These are phyloP conservation scores for Fusarium temperatum DNA, from an alignment of 2,329 filamentous ascomycete genomes.

Conservation along the genomic window DNA sequence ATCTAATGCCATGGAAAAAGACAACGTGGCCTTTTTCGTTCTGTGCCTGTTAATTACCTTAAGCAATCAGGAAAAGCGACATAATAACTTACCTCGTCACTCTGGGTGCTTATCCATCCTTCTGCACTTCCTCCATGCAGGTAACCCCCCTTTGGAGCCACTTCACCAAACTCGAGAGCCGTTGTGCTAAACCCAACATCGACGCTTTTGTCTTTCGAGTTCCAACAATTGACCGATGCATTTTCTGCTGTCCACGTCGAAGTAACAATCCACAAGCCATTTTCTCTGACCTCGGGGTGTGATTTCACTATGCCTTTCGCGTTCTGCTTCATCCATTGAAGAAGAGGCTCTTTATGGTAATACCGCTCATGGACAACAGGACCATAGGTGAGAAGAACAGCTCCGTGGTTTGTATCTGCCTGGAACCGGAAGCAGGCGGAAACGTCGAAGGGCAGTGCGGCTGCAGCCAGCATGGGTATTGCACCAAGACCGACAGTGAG, in stretches of 20 bases:
- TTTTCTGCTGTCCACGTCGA: not conserved
- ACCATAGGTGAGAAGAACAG: not conserved
- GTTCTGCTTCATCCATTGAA: not conserved
- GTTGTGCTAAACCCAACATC: not conserved
- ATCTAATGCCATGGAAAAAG: not conserved
- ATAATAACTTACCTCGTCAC: not conserved
- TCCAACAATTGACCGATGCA: not conserved
- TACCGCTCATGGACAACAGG: not conserved
- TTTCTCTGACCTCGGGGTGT: not conserved
- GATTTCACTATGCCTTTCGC: not conserved
- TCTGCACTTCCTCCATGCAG: not conserved
- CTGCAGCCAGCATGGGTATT: not conserved
- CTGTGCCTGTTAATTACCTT: not conserved
- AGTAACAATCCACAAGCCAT: not conserved
- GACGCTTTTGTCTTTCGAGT: not conserved
- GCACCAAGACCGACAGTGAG: not conserved
- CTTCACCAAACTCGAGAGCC: not conserved
- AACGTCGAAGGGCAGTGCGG: not conserved
- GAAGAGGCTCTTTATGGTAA: not conserved
- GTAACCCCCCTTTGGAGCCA: not conserved
- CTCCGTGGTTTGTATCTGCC: not conserved
- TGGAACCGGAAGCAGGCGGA: not conserved
- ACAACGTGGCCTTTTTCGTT: not conserved
- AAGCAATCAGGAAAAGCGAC: rapidly evolving
- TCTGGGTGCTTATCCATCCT: not conserved